Evolutionary conservation across 2,329 filamentous ascomycete species (phyloP).

Genomic region (Alternaria triticimaculans): DNA sequence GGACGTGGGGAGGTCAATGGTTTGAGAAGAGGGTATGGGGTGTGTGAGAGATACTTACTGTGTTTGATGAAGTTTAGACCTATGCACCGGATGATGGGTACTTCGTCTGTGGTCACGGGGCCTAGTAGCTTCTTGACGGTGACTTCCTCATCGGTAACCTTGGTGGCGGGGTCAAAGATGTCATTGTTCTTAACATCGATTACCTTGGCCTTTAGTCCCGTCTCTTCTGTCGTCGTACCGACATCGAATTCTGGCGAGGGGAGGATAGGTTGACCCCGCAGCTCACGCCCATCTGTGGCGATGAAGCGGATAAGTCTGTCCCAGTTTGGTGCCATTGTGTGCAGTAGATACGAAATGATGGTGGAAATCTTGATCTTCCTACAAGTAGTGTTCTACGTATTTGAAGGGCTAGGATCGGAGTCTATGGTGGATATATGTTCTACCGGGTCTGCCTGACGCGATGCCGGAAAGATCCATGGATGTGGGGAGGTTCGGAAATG

Average conservation of each 20-base stretch:
- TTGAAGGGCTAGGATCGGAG: neutral
- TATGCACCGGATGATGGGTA: conserved; percentile 65
- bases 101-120: conserved; percentile 58
- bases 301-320: conserved; percentile 63
- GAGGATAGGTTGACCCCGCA: conserved; percentile 62
- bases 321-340: conserved; percentile 50
- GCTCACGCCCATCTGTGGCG: conserved; percentile 57
- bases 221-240: conserved; percentile 56
- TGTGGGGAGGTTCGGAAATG: conserved; percentile 19
- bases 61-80: conserved; percentile 68
- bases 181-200: conserved; percentile 56
- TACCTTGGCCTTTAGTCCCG: conserved; percentile 60
- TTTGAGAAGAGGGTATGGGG: too few species aligned
- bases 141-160: conserved; percentile 61
- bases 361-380: neutral
- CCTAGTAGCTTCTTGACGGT: conserved; percentile 62
- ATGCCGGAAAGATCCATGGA: conserved; percentile 16
- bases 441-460: conserved; percentile 17
- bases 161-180: conserved; percentile 58
- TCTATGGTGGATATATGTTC: conserved; percentile 27
- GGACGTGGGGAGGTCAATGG: neutral
- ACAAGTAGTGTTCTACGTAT: neutral
- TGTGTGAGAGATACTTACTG: conserved; percentile 37
- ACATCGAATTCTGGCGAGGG: conserved; percentile 56
- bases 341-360: neutral